Evolutionary conservation across 2,329 filamentous ascomycete species (phyloP).

Genomic region (Peltaster fructicola): DNA sequence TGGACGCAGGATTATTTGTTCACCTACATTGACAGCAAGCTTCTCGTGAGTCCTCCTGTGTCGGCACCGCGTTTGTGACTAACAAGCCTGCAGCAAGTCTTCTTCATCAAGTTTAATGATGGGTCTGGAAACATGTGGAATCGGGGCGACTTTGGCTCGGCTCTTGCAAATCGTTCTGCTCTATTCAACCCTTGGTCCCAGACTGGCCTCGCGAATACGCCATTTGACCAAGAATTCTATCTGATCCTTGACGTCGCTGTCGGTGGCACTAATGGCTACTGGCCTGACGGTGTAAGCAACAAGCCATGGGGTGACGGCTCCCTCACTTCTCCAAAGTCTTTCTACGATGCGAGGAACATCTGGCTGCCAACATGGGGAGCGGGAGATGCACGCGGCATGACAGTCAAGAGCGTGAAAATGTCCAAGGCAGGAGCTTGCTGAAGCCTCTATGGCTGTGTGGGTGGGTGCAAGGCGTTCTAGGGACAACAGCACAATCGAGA

Average conservation of each 20-base stretch:
- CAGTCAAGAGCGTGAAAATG: conserved; percentile 18
- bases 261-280: conserved; percentile 41
- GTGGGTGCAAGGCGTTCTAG: no score
- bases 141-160: conserved; percentile 12
- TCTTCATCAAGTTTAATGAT: conserved; percentile 40
- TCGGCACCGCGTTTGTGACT: no score
- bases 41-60: conserved; percentile 27
- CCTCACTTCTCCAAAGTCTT: conserved; percentile 49
- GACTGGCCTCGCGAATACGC: conserved; percentile 11
- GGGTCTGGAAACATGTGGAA: conserved; percentile 11
- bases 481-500: no score
- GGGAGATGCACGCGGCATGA: conserved; percentile 14
- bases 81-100: conserved; percentile 35
- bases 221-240: conserved; percentile 18
- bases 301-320: conserved; percentile 63
- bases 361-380: conserved; percentile 12
- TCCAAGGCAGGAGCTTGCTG: conserved; percentile 7
- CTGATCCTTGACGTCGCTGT: conserved; percentile 17
- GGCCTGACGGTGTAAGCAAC: conserved; percentile 46
- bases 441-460: no score
- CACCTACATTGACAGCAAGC: conserved; percentile 61
- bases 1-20: conserved; percentile 76
- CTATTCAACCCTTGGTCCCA: conserved; percentile 13
- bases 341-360: conserved; percentile 38
- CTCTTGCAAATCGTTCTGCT: conserved; percentile 11